Percentiles rank a stretch among this genome's conserved stretches.
These are phyloP conservation scores for Heterobasidion irregulare DNA, from an alignment of 1,284 basidiomycete genomes.

Conservation along the genomic window DNA sequence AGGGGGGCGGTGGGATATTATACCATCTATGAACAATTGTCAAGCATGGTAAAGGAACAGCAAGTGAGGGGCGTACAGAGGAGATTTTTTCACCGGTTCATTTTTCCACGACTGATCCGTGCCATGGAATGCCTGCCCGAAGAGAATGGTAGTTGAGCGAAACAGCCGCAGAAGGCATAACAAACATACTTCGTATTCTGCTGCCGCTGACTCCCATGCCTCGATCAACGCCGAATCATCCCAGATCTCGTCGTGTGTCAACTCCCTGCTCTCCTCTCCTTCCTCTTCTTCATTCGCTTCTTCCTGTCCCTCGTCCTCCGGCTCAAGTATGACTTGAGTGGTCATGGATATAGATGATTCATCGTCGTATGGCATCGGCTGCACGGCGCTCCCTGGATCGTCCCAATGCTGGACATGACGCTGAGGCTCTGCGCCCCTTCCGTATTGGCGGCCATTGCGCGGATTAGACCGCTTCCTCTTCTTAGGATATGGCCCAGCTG, in stretches of 20 bases:
- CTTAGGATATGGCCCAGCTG: slow-evolving; percentile 21
- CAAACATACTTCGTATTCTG: slow-evolving; percentile 58
- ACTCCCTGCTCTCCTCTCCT: slow-evolving; percentile 45
- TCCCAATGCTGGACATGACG: slow-evolving; percentile 28
- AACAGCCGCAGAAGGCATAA: not conserved
- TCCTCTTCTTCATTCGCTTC: slow-evolving; percentile 20
- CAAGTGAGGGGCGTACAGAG: slow-evolving; percentile 41
- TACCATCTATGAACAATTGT: slow-evolving; percentile 50
- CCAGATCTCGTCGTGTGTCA: slow-evolving; percentile 72
- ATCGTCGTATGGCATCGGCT: slow-evolving; percentile 23
- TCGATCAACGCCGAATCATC: slow-evolving; percentile 74
- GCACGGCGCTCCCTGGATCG: slow-evolving; percentile 26
- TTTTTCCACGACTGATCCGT: slow-evolving; percentile 62
- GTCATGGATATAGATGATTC: too few species aligned
- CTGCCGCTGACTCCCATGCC: slow-evolving; percentile 74
- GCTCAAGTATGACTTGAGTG: slow-evolving; percentile 12
- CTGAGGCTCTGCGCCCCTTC: slow-evolving; percentile 8
- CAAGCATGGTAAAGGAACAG: not conserved
- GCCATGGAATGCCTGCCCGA: slow-evolving; percentile 52
- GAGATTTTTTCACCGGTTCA: slow-evolving; percentile 57
- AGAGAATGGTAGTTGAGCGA: slow-evolving; percentile 3
- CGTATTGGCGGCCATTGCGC: slow-evolving; percentile 11
- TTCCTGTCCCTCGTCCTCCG: slow-evolving; percentile 12
- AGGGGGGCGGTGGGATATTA: slow-evolving; percentile 47
- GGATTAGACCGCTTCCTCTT: slow-evolving; percentile 38